Conservation (phyloP, 345 rosid species). For the Citrus hindsii region DNA sequence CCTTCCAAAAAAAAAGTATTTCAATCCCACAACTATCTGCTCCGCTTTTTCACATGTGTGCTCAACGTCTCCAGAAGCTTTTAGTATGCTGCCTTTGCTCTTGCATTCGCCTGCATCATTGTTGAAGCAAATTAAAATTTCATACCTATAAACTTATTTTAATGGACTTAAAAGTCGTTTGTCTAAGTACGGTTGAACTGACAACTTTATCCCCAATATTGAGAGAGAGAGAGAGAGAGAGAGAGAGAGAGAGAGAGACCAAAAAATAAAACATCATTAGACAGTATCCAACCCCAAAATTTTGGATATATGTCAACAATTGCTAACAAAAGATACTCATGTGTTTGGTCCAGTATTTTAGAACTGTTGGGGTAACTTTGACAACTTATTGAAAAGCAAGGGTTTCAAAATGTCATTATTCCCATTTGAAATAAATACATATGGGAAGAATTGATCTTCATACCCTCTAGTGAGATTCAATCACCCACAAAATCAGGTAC, state of each 20-base stretch:
- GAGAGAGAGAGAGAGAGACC: too few species aligned
- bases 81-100: slow-evolving; percentile 70
- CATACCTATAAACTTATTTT: neutral
- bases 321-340: neutral
- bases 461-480: neutral
- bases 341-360: neutral
- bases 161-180: neutral
- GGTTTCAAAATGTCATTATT: neutral
- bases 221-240: too few species aligned
- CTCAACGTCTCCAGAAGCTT: slow-evolving; percentile 58
- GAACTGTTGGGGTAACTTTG: neutral
- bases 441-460: neutral
- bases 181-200: neutral
- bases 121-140: slow-evolving; percentile 3
- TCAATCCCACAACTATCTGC: neutral
- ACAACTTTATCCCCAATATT: neutral
- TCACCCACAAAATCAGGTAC: neutral
- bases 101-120: slow-evolving; percentile 66
- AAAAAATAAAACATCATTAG: neutral
- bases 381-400: neutral
- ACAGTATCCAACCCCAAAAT: neutral
- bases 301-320: neutral
- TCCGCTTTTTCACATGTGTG: neutral
- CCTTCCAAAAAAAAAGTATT: neutral
- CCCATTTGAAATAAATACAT: neutral